Evolutionary conservation across 108 stramenopile species (phyloP).

Genomic region (Phaeodactylum tricornutum): DNA sequence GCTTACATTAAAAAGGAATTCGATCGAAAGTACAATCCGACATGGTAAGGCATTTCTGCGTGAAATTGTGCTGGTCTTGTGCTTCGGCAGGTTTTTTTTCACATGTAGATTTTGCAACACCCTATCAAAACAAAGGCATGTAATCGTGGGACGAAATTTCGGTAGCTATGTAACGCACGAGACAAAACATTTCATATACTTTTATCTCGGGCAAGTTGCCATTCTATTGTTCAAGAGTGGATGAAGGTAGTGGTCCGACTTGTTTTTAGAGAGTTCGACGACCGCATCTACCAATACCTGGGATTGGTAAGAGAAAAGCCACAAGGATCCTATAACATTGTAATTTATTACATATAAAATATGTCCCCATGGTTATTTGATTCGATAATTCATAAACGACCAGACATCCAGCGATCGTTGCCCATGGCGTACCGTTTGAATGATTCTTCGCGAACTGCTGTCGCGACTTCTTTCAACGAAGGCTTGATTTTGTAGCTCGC

Average conservation of each 20-base stretch:
- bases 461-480: conserved; percentile 50
- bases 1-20: conserved; percentile 99
- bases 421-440: conserved; percentile 80
- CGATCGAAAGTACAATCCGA: conserved; percentile 98
- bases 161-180: conserved; percentile 76
- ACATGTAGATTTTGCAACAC: neutral
- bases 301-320: too few relatives aligned
- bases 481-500: conserved; percentile 73
- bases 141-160: conserved; percentile 71
- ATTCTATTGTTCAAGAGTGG: conserved; percentile 98
- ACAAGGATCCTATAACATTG: too few relatives aligned
- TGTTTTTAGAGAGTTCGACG: too few relatives aligned
- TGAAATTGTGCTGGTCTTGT: neutral
- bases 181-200: conserved; percentile 99
- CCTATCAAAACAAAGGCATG: too few relatives aligned
- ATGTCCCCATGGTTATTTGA: too few relatives aligned
- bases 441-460: conserved; percentile 71
- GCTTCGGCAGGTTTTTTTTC: neutral
- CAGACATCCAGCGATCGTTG: conserved; percentile 82
- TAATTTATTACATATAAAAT: too few relatives aligned
- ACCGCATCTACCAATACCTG: too few relatives aligned
- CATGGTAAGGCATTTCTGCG: conserved; percentile 88
- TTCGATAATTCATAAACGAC: too few relatives aligned
- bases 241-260: conserved; percentile 43
- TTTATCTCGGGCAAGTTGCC: conserved; percentile 99